Base-by-base conservation (phyloP, 257 asterid species). In the Mentha longifolia region DNA sequence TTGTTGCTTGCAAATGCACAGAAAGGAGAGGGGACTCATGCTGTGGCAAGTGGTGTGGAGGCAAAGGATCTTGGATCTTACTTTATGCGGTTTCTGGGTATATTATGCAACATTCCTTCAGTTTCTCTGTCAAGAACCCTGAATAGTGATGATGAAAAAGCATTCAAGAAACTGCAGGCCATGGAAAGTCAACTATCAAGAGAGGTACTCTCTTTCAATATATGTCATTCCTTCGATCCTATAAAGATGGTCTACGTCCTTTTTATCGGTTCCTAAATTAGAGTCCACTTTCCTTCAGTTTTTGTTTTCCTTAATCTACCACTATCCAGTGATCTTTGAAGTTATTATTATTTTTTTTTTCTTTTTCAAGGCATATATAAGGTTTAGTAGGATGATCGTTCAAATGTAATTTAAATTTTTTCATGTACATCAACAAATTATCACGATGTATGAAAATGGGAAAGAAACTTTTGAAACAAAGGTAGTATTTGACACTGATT, bases 51-150 rank as follows among this genome's bases (percentile, higher is more conserved):
- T 76, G 89, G 88, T 57, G 78, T 71, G 41, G 98, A 95, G 65
- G 80, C 85, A 61, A 89, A 83, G 75, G 98, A 95, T 87, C 92
- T 92, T 78, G 96, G 97, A 57, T 82, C 94, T 51, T 92, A 87
- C 74, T 92, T 92, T 81, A 90, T 86, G 92, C 87, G 85, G 68
- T 87, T 92, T 77, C 84, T 89, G 66, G 75, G 78, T 68, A 92
- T 90, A 68, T 72, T 92, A 69, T 75, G 83, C 83, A 92, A 79
- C 81, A 95, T 95, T 75, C 99, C 99, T 79, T 92, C 99, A 30
- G 98, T 95, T 70, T 87, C 99, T 60, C 82, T 95, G 45, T 92
- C 90, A 59, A 85, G 94, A 83, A 54, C 86, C 63, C 77, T 92
- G 89, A 73, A 68, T 42, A 67, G 54, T 52, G 99, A 92, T 66